Percentiles rank a stretch among this genome's conserved stretches.
Conservation (phyloP, 352 stramenopile species). For the Globisporangium abappressorium region DNA sequence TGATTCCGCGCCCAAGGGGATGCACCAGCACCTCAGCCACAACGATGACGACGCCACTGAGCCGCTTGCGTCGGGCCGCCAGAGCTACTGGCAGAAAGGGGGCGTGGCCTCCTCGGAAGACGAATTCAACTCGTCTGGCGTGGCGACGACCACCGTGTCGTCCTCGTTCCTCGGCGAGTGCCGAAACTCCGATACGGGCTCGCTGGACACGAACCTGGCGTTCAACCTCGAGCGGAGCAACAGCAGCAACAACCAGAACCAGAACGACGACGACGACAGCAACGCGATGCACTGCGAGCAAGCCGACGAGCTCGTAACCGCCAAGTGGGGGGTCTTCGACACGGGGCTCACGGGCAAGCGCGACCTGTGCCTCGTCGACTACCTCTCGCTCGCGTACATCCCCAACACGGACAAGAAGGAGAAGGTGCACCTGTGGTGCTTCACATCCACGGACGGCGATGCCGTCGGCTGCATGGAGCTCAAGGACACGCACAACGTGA, state of each 20-base stretch:
- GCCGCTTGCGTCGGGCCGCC: constrained; percentile 10
- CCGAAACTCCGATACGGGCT: constrained; percentile 29
- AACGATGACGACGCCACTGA: constrained; percentile 10
- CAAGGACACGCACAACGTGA: constrained; percentile 65
- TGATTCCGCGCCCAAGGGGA: constrained; percentile 1
- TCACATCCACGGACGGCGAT: constrained; percentile 69
- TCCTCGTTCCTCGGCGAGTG: constrained; percentile 11
- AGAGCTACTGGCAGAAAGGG: constrained; percentile 26
- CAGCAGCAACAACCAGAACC: constrained; percentile 15
- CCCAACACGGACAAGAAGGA: constrained; percentile 55
- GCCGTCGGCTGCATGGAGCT: constrained; percentile 76
- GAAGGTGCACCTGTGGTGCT: constrained; percentile 70
- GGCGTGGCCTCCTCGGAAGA: constrained; percentile 15
- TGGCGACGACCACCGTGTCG: not conserved
- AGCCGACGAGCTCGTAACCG: constrained; percentile 55
- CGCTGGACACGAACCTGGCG: constrained; percentile 20
- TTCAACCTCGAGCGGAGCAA: constrained; percentile 20
- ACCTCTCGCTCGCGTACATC: constrained; percentile 59
- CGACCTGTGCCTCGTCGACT: constrained; percentile 75
- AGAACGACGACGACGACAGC: constrained; percentile 10
- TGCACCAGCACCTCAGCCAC: constrained; percentile 16
- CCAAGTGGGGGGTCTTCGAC: constrained; percentile 79
- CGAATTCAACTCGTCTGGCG: not conserved
- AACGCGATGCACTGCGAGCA: constrained; percentile 24
- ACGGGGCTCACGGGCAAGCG: constrained; percentile 50